These are phyloP conservation scores for Lagerstroemia speciosa DNA, from an alignment of 345 rosid species.

Conservation along the genomic window DNA sequence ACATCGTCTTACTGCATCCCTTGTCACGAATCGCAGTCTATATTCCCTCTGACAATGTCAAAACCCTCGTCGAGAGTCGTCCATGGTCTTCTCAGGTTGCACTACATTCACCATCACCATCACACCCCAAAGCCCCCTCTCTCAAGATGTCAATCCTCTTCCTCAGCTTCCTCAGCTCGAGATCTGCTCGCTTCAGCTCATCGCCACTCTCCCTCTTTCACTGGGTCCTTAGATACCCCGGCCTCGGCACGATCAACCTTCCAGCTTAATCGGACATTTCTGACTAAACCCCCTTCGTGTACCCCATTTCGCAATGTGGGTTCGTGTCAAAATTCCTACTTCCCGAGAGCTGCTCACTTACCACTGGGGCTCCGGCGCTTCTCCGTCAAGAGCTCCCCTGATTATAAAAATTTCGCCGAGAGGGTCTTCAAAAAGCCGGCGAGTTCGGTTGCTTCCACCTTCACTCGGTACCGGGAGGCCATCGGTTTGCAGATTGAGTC, in stretches of 20 bases:
- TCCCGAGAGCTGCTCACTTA: not conserved
- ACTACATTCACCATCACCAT: slow-evolving; percentile 3
- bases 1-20: too few species aligned
- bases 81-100: slow-evolving; percentile 12
- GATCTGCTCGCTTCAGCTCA: slow-evolving; percentile 4
- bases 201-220: not conserved
- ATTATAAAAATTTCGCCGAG: slow-evolving; percentile 32
- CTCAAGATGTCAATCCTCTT: not conserved
- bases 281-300: slow-evolving; percentile 4
- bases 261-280: not conserved
- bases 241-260: not conserved
- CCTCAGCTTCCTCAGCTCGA: not conserved
- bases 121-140: not conserved
- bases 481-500: slow-evolving; percentile 77
- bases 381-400: slow-evolving; percentile 27
- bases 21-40: not conserved
- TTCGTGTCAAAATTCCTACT: not conserved
- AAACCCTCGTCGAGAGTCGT: slow-evolving; percentile 12
- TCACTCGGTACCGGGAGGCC: slow-evolving; percentile 58
- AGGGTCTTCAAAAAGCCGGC: slow-evolving; percentile 52
- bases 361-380: slow-evolving; percentile 33
- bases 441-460: slow-evolving; percentile 34
- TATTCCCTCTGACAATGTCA: slow-evolving; percentile 6
- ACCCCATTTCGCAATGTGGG: slow-evolving; percentile 1
- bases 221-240: not conserved